Base-by-base conservation (phyloP, 345 rosid genomes). In the Salix koriyanagi region DNA sequence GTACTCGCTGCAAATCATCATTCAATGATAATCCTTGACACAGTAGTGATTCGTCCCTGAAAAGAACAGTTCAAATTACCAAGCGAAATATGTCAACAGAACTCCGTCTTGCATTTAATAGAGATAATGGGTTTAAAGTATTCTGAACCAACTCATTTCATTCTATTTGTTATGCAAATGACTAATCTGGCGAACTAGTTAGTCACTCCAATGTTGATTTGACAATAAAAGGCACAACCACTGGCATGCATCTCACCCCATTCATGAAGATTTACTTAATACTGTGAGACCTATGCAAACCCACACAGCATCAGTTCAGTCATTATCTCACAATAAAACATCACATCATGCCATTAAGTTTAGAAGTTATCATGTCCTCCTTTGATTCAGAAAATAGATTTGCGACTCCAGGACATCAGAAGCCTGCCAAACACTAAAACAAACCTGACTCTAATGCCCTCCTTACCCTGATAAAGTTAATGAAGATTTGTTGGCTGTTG, bases 1-100 rank as follows among this genome's bases (percentile, higher is more conserved):
- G 85, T 75, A 96, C 83, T 71, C 93, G 97, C 82, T 96, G 97
- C 97, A 96, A 84, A 85, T 94, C 98, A 84, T 96, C 99, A 88
- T 96, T 96, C 80, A 94, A 76, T 36, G 95, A 88, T 80, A 96
- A 86, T 76, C 98, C 99, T 85, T 94, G 97, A 79, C 94, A 82
- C 73, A 96, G 84, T 75, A 96, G 89, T 48, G 95, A 90, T 80
- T 96, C 97, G 66, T 96, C 99, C 88, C 99, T 96, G 87, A 72
- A 89, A 71, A n/a, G 70, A 36, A 73, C 26, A 76, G 62, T 66
- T 4, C 4, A 21, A 65, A 23, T 58, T 21, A 56, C 32, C 5
- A 8, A 7, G 67, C 28, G 1, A 58, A 58, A 58, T 10, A n/a
- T 10, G 62, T 58, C 26, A n/a, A n/a, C 28, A n/a, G 14, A 58